Percentiles rank a stretch among this genome's conserved stretches.
phyloP scores from a whole-genome alignment of 306 rosid species.

The Mucuna pruriens region DNA sequence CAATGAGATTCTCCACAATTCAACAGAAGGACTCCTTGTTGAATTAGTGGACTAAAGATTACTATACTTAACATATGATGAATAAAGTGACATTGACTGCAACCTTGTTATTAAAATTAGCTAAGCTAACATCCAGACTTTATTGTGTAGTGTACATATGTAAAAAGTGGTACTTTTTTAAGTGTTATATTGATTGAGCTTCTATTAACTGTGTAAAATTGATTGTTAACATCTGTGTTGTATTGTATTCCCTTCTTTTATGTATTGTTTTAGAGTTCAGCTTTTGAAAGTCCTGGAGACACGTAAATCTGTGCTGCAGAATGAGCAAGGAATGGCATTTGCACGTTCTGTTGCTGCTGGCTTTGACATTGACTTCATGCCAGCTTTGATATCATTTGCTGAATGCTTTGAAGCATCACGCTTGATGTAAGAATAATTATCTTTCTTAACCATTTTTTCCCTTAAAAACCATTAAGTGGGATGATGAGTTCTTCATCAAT shows the following conservation, averaged over 20 bases:
- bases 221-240: slow-evolving; percentile 28
- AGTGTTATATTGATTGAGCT: slow-evolving; percentile 14
- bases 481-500: slow-evolving; percentile 28
- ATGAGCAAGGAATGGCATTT: slow-evolving; percentile 99
- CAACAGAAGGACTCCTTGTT: not conserved
- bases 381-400: slow-evolving; percentile 77
- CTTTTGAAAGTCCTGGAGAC: slow-evolving; percentile 89
- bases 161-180: not conserved
- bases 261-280: slow-evolving; percentile 65
- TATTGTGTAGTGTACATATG: not conserved
- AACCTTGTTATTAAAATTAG: not conserved
- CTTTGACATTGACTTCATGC: slow-evolving; percentile 71
- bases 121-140: not conserved
- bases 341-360: slow-evolving; percentile 99
- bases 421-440: slow-evolving; percentile 58
- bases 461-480: not conserved
- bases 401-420: slow-evolving; percentile 91
- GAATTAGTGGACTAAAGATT: not conserved
- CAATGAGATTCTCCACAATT: not conserved
- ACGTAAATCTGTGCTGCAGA: slow-evolving; percentile 79
- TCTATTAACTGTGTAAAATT: slow-evolving; percentile 23
- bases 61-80: not conserved
- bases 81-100: slow-evolving; percentile 14
- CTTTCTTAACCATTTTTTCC: slow-evolving; percentile 23
- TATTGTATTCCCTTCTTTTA: slow-evolving; percentile 36